These are phyloP conservation scores for Phytophthora hibernalis DNA, from an alignment of 352 stramenopile species.

Conservation along the genomic window DNA sequence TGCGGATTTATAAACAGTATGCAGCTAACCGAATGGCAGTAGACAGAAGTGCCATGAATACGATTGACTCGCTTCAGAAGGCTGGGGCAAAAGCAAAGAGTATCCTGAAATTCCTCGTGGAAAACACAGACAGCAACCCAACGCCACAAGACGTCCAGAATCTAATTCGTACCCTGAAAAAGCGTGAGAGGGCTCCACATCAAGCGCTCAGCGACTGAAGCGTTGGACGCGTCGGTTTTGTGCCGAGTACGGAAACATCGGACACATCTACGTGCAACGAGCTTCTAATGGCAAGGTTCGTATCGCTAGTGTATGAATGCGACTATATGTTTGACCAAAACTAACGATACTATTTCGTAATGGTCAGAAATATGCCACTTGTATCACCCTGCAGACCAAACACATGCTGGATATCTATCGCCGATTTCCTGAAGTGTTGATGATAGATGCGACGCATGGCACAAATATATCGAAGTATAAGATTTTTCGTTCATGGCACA, in stretches of 20 bases:
- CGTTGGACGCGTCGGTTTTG: background rate
- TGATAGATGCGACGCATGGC: background rate
- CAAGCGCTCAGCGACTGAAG: background rate
- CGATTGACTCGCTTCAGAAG: background rate
- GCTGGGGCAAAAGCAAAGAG: background rate
- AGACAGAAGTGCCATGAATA: background rate
- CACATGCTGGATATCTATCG: background rate
- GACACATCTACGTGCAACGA: background rate
- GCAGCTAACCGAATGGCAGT: background rate
- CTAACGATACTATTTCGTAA: background rate
- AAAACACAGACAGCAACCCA: background rate
- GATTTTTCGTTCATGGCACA: constrained; percentile 1
- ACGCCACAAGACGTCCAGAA: background rate
- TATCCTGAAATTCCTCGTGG: background rate
- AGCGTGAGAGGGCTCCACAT: background rate
- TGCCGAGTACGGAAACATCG: background rate
- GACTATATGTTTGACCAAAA: background rate
- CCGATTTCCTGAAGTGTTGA: background rate
- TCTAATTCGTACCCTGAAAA: background rate
- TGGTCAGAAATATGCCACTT: background rate
- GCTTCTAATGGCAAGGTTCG: background rate
- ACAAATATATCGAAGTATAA: background rate
- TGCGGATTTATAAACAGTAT: background rate
- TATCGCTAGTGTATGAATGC: background rate
- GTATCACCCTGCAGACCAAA: background rate